phyloP scores from a whole-genome alignment of 192 early-diverging fungal genomes.

The Dissophora globulifera region DNA sequence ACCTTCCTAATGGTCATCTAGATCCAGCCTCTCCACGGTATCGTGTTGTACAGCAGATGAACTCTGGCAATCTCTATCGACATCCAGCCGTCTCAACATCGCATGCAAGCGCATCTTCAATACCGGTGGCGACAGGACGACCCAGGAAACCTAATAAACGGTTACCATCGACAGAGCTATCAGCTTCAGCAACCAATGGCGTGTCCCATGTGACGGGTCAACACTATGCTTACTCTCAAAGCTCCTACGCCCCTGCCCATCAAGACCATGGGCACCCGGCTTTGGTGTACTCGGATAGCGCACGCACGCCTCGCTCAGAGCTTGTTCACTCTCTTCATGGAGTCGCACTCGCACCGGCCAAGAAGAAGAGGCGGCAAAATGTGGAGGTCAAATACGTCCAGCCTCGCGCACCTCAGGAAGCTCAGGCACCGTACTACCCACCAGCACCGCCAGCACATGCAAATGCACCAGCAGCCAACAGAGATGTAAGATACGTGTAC shows the following conservation, averaged over 20 bases:
- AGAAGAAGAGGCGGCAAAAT: constrained; percentile 34
- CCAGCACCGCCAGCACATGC: constrained; percentile 19
- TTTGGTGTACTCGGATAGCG: background rate
- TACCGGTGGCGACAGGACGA: constrained; percentile 12
- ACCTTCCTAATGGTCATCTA: constrained; percentile 16
- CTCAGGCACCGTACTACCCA: constrained; percentile 13
- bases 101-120: constrained; percentile 2
- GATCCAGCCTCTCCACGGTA: constrained; percentile 14
- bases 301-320: background rate
- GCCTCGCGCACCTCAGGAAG: constrained; percentile 11
- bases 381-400: constrained; percentile 22
- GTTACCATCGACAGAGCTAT: constrained; percentile 24
- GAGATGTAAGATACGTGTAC: constrained; percentile 17
- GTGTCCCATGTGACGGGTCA: background rate
- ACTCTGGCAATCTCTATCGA: constrained; percentile 4
- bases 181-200: constrained; percentile 11
- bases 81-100: constrained; percentile 4
- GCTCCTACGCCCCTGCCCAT: background rate
- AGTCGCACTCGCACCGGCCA: constrained; percentile 15
- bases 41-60: constrained; percentile 11
- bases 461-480: constrained; percentile 4
- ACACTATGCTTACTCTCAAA: constrained; percentile 12
- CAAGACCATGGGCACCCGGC: constrained; percentile 9
- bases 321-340: constrained; percentile 2
- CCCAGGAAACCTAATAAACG: constrained; percentile 45